Conservation (phyloP, 2,329 filamentous ascomycete species). For the Hypoxylon sp. region DNA sequence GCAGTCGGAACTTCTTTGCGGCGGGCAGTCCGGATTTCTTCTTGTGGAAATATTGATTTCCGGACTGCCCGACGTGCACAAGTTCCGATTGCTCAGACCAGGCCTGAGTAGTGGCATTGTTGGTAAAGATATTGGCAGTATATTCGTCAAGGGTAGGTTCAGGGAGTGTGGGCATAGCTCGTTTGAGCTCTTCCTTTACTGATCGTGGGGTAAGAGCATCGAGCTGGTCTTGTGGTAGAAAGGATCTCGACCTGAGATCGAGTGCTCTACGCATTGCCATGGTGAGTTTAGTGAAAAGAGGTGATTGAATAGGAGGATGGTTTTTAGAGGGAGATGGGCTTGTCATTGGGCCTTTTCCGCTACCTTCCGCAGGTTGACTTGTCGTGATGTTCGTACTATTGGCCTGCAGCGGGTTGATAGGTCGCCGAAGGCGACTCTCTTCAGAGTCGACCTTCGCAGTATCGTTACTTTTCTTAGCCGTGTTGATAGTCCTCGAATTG, state of each 20-base stretch:
- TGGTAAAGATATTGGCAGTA: slow-evolving; percentile 2
- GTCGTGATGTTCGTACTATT: slow-evolving; percentile 1
- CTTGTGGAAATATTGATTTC: neutral
- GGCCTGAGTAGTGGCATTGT: neutral
- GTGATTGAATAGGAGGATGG: neutral
- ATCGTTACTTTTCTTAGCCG: slow-evolving; percentile 1
- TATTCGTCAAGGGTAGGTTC: slow-evolving; percentile 13
- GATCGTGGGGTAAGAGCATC: slow-evolving; percentile 5
- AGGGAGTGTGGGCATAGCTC: slow-evolving; percentile 11
- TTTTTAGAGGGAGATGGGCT: neutral
- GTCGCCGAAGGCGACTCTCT: neutral
- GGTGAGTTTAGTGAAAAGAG: slow-evolving; percentile 4
- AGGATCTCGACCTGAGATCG: slow-evolving; percentile 10
- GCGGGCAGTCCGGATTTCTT: neutral
- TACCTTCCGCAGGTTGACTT: slow-evolving; percentile 6
- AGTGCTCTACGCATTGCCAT: slow-evolving; percentile 14
- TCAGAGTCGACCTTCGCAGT: neutral
- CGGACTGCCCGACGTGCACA: neutral
- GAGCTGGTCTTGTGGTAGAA: slow-evolving; percentile 14
- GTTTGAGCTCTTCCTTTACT: slow-evolving; percentile 17
- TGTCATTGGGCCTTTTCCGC: neutral
- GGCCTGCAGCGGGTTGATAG: neutral
- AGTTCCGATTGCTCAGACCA: too few species aligned
- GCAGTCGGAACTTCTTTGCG: neutral
- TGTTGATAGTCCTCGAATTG: neutral